Conservation (phyloP, 306 rosid genomes). For the Vigna nakashimae region DNA sequence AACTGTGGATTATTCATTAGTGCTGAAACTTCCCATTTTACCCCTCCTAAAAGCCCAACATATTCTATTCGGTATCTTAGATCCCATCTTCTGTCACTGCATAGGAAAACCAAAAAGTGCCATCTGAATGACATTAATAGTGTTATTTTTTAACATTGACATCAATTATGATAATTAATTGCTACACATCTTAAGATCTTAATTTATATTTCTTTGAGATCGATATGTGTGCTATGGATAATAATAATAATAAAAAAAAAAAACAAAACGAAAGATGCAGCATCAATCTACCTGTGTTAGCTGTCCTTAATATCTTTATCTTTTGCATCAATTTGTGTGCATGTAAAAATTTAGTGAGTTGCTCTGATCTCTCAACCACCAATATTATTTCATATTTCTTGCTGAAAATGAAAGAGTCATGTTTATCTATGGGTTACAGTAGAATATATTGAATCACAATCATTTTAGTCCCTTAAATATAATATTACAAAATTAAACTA, state of each 20-base stretch:
- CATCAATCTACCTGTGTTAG: background rate
- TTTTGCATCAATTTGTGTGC: background rate
- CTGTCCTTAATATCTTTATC: background rate
- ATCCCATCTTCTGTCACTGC: background rate
- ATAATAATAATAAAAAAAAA: background rate
- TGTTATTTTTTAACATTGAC: constrained; percentile 15
- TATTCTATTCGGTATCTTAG: background rate
- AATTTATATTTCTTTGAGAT: constrained; percentile 25
- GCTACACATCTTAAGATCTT: background rate
- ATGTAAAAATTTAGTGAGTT: background rate
- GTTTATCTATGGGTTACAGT: background rate
- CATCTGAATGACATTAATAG: background rate
- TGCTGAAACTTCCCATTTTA: too few species aligned
- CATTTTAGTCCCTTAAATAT: background rate
- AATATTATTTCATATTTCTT: background rate
- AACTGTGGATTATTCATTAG: too few species aligned
- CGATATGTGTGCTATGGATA: background rate
- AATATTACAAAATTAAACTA: background rate
- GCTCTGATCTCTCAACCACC: background rate
- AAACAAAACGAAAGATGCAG: background rate
- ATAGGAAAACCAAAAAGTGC: background rate
- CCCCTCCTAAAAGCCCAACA: too few species aligned
- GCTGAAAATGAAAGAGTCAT: background rate
- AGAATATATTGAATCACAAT: background rate
- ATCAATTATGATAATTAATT: background rate